A percentile compares a stretch with the other conserved stretches of the same genome.
Conservation (phyloP, 2,329 filamentous ascomycete genomes). For the Nothopassalora personata region DNA sequence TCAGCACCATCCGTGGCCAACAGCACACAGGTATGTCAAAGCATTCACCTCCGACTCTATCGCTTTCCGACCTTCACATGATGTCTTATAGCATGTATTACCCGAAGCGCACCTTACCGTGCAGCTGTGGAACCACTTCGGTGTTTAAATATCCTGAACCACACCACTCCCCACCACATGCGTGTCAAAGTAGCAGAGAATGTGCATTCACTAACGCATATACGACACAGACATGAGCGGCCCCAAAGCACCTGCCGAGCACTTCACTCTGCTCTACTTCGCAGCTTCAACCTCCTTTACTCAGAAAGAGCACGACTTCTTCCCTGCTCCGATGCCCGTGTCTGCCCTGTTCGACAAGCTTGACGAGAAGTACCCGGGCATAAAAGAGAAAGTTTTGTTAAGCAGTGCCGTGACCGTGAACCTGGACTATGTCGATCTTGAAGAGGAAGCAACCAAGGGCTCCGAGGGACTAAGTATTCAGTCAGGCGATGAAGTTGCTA, state of each 20-base stretch:
- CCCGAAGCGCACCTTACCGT: conserved; percentile 34
- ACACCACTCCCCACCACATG: background rate
- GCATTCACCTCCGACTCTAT: background rate
- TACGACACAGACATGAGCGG: conserved; percentile 31
- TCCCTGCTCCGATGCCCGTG: conserved; percentile 62
- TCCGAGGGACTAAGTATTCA: conserved; percentile 50
- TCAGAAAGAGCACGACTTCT: conserved; percentile 57
- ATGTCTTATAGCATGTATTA: conserved; percentile 45
- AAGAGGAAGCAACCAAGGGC: conserved; percentile 42
- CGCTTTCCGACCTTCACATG: conserved; percentile 29
- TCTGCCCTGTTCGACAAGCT: conserved; percentile 60
- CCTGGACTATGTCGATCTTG: conserved; percentile 70
- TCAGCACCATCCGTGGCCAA: background rate
- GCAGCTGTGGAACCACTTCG: conserved; percentile 16
- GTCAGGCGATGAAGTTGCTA: conserved; percentile 75
- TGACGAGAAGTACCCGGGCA: conserved; percentile 65
- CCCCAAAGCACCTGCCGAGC: conserved; percentile 51
- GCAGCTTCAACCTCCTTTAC: conserved; percentile 69
- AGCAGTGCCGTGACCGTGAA: conserved; percentile 77
- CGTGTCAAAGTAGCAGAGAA: background rate
- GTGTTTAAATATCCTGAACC: conserved; percentile 20
- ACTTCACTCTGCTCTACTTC: conserved; percentile 80
- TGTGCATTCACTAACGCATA: background rate
- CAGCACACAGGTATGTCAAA: background rate
- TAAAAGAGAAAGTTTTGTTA: conserved; percentile 61